Conservation (phyloP, 2,329 filamentous ascomycete genomes). For the Fusarium setosum region DNA sequence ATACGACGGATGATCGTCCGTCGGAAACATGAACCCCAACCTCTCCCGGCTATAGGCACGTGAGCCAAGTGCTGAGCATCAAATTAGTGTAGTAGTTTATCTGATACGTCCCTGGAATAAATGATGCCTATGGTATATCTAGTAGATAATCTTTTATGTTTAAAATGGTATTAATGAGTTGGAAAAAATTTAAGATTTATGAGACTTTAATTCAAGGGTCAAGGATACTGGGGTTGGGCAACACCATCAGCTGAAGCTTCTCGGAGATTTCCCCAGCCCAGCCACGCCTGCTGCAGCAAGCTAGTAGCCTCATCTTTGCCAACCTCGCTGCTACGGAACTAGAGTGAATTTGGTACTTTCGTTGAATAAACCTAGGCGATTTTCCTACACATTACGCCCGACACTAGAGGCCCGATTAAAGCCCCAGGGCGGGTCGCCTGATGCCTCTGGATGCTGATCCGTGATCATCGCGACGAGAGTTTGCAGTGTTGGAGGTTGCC, state of each 20-base stretch:
- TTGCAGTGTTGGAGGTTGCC: too few relatives aligned
- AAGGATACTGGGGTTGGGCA: too few relatives aligned
- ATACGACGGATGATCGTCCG: background rate
- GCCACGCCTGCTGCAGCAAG: background rate
- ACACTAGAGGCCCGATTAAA: background rate
- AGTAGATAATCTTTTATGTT: too few relatives aligned
- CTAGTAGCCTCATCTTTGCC: background rate
- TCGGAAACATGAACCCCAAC: background rate
- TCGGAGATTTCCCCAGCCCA: background rate
- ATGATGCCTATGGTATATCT: too few relatives aligned
- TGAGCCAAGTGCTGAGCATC: background rate
- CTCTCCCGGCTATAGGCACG: background rate
- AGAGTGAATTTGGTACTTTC: background rate
- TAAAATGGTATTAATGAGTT: too few relatives aligned
- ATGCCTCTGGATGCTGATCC: too few relatives aligned
- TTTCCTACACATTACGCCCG: background rate
- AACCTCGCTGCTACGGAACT: background rate
- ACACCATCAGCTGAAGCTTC: too few relatives aligned
- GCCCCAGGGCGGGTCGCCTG: slow-evolving; percentile 5
- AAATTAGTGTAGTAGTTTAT: too few relatives aligned
- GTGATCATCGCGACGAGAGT: too few relatives aligned
- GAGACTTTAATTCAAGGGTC: too few relatives aligned
- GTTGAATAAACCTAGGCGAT: background rate
- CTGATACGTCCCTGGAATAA: too few relatives aligned
- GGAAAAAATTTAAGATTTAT: too few relatives aligned